Evolutionary conservation across 805 yeast species (phyloP), one percentile per base, ranked within the genome.

Genomic region (Yarrowia sp.): DNA sequence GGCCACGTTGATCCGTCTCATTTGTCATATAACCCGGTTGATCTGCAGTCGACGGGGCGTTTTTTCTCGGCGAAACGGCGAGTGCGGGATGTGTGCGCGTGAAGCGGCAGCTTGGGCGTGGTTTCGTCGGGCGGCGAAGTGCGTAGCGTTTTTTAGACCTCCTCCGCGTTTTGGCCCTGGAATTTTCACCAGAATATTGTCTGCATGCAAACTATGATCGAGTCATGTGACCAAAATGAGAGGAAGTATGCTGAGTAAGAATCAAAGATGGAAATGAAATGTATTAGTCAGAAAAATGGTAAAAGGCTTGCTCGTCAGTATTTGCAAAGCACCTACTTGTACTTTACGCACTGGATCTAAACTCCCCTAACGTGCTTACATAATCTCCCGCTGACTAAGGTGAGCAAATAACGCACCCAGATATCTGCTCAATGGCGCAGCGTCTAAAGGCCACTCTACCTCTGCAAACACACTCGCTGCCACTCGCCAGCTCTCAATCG

Each of bases 1-100:
- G 65, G 65, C 35, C 41, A 43, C 42, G 65, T 35, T 43, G 65
- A 59, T 59, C 65, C 65, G 65, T 35, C 42, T 59, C 65, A 59
- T 59, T 26, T 26, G 59, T 53, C 65, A 59, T 59, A 26, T 42
- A 56, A 53, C 14, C 59, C 16, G 40, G n/a, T 14, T 43, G 52
- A 56, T 41, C 64, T 56, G 48, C 38, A 1, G 65, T 35, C 32
- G 22, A 15, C 8, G 5, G 32, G 9, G 32, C 48, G 38, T 7
- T 14, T 41, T 14, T 41, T 36, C 35, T 8, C 32, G 58, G 58
- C 45, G 36, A 40, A 53, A 53, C 32, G 35, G 16, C 16, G 16
- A 14, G 42, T 8, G 36, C 1, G 45, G 15, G 5, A 15, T 19
- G 19, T 14, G 43, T 19, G 22, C 59, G 43, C 59, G 43, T 22